Conservation (phyloP, 495 filamentous ascomycete species). For the Daldinia loculata region DNA sequence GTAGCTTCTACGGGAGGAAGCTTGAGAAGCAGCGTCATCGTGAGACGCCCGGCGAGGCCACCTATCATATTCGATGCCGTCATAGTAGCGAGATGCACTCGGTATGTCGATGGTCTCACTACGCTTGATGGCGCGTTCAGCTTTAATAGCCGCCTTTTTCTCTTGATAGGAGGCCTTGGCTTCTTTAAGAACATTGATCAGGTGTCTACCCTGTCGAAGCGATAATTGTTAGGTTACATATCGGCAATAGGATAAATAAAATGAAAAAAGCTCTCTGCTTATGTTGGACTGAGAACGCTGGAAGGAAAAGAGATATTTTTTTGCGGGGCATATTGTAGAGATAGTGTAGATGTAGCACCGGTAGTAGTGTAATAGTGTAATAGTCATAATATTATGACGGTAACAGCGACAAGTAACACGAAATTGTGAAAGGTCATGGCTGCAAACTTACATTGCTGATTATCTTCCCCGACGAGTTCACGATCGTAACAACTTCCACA, state of each 20-base stretch:
- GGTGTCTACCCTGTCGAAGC: slow-evolving; percentile 76
- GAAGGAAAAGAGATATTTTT: slow-evolving; percentile 13
- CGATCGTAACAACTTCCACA: slow-evolving; percentile 81
- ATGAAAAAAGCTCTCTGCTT: background rate
- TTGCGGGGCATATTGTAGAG: slow-evolving; percentile 41
- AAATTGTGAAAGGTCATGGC: background rate
- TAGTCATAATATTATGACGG: background rate
- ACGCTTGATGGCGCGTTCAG: slow-evolving; percentile 62
- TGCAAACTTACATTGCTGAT: slow-evolving; percentile 79
- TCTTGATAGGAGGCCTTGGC: slow-evolving; percentile 86
- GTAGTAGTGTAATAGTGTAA: background rate
- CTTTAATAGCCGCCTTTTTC: slow-evolving; percentile 77
- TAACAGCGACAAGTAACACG: slow-evolving; percentile 6
- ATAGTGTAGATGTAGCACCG: slow-evolving; percentile 1
- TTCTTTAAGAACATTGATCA: slow-evolving; percentile 86
- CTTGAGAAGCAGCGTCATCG: slow-evolving; percentile 51
- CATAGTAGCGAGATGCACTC: slow-evolving; percentile 38
- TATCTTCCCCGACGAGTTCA: slow-evolving; percentile 92
- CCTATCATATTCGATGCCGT: slow-evolving; percentile 35
- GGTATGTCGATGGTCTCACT: slow-evolving; percentile 55
- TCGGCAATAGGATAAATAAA: background rate
- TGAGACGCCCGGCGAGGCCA: slow-evolving; percentile 44
- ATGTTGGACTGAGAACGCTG: background rate
- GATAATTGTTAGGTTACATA: slow-evolving; percentile 22
- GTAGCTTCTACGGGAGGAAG: slow-evolving; percentile 49